Conservation (phyloP, 768 basidiomycete genomes). For the Rhodosporidiobolus odoratus region DNA sequence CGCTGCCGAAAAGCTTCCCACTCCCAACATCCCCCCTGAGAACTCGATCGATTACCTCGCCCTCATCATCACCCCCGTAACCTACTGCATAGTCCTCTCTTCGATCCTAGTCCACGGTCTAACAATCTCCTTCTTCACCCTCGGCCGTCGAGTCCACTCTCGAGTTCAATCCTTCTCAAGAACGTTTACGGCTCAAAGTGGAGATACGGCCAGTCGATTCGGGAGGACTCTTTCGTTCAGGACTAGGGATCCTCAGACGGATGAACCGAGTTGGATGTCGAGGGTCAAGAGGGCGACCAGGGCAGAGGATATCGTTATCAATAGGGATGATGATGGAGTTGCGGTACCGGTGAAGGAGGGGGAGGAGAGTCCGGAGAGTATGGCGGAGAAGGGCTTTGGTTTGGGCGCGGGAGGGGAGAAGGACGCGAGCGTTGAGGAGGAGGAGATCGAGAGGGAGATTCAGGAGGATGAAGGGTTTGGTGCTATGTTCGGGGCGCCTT, state of each 20-base stretch:
- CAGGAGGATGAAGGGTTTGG: slow-evolving; percentile 14
- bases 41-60: slow-evolving; percentile 63
- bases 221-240: slow-evolving; percentile 25
- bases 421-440: neutral
- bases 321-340: slow-evolving; percentile 59
- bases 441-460: slow-evolving; percentile 7
- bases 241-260: slow-evolving; percentile 55
- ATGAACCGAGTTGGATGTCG: slow-evolving; percentile 63
- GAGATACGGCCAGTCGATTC: slow-evolving; percentile 40
- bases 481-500: slow-evolving; percentile 35
- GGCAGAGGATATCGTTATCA: slow-evolving; percentile 70
- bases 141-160: slow-evolving; percentile 83
- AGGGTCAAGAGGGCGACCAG: slow-evolving; percentile 57
- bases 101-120: slow-evolving; percentile 67
- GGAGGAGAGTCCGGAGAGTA: slow-evolving; percentile 53
- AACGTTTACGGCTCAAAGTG: slow-evolving; percentile 43
- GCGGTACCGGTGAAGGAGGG: neutral
- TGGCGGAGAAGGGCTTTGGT: slow-evolving; percentile 40
- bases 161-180: slow-evolving; percentile 69
- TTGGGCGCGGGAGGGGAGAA: neutral
- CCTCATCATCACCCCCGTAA: slow-evolving; percentile 80
- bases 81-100: slow-evolving; percentile 87
- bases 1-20: slow-evolving; percentile 61
- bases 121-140: slow-evolving; percentile 89
- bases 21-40: slow-evolving; percentile 50